A percentile compares a stretch with the other conserved stretches of the same genome.
These are phyloP conservation scores for Aspergillus spinulosporus DNA, from an alignment of 2,329 filamentous ascomycete species.

Conservation along the genomic window DNA sequence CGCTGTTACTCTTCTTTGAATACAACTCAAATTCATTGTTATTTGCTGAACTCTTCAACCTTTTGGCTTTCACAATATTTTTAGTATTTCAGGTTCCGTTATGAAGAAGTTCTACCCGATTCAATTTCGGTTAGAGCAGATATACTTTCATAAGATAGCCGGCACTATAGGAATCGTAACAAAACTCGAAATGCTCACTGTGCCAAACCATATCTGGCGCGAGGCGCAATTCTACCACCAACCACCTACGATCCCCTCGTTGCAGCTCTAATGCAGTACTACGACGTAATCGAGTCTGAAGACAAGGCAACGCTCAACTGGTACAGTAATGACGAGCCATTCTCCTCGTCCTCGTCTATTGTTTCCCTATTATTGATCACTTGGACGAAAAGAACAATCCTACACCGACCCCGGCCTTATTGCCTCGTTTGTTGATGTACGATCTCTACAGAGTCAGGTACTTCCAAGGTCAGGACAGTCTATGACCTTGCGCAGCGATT, in stretches of 20 bases:
- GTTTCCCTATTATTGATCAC: background rate
- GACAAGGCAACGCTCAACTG: slow-evolving; percentile 17
- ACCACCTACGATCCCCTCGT: slow-evolving; percentile 9
- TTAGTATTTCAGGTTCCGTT: too few relatives aligned
- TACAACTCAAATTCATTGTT: too few relatives aligned
- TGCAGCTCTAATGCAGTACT: slow-evolving; percentile 18
- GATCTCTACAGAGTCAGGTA: slow-evolving; percentile 7
- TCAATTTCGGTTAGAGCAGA: too few relatives aligned
- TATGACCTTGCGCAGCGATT: slow-evolving; percentile 11
- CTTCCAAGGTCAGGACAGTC: slow-evolving; percentile 10
- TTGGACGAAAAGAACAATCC: background rate
- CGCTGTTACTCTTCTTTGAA: too few relatives aligned
- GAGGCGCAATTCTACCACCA: slow-evolving; percentile 15
- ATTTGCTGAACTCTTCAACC: too few relatives aligned
- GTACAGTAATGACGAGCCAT: slow-evolving; percentile 12
- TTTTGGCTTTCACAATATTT: too few relatives aligned
- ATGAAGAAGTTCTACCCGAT: too few relatives aligned
- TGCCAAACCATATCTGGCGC: slow-evolving; percentile 20
- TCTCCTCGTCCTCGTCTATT: slow-evolving; percentile 15
- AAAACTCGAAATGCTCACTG: slow-evolving; percentile 18
- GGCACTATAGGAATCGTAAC: slow-evolving; percentile 18
- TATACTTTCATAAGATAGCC: too few relatives aligned
- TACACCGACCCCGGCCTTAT: slow-evolving; percentile 8
- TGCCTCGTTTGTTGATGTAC: slow-evolving; percentile 14
- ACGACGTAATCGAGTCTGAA: slow-evolving; percentile 15